Conservation (phyloP, 108 stramenopile genomes). For the Fragilaria crotonensis region DNA sequence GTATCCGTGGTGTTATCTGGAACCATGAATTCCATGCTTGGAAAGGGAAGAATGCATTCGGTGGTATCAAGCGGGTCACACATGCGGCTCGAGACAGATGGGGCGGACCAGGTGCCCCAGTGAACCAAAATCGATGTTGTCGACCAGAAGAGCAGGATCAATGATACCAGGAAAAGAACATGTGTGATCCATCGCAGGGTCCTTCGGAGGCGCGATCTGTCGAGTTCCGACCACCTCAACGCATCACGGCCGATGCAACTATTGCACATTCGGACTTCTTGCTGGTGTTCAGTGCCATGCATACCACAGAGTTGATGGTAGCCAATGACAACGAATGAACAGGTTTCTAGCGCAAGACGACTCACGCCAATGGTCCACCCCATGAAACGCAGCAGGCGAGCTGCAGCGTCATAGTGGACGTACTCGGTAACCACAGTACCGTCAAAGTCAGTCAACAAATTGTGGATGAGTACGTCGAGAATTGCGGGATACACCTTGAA, state of each 20-base stretch:
- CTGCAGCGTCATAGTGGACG: background rate
- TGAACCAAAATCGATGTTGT: conserved; percentile 8
- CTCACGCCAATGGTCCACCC: background rate
- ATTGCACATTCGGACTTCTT: background rate
- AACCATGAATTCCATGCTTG: conserved; percentile 54
- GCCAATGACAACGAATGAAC: too few species aligned
- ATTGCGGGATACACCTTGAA: background rate
- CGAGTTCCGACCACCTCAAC: background rate
- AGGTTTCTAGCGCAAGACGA: too few species aligned
- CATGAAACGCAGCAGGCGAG: background rate
- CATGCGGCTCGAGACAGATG: background rate
- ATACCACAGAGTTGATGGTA: background rate
- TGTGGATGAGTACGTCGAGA: background rate
- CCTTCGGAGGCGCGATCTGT: background rate
- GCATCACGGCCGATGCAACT: background rate
- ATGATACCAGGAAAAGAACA: too few species aligned
- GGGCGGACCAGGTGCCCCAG: conserved; percentile 2
- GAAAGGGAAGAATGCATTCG: conserved; percentile 71
- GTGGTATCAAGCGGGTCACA: conserved; percentile 67
- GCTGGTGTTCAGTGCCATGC: background rate
- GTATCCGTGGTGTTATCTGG: conserved; percentile 34
- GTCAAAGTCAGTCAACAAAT: conserved; percentile 15
- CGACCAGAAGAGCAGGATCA: conserved; percentile 8
- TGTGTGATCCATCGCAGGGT: background rate
- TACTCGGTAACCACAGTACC: conserved; percentile 16